Percentiles rank a stretch among this genome's conserved stretches.
Conservation (phyloP, 2,329 filamentous ascomycete species). For the Diaporthe humulicola region DNA sequence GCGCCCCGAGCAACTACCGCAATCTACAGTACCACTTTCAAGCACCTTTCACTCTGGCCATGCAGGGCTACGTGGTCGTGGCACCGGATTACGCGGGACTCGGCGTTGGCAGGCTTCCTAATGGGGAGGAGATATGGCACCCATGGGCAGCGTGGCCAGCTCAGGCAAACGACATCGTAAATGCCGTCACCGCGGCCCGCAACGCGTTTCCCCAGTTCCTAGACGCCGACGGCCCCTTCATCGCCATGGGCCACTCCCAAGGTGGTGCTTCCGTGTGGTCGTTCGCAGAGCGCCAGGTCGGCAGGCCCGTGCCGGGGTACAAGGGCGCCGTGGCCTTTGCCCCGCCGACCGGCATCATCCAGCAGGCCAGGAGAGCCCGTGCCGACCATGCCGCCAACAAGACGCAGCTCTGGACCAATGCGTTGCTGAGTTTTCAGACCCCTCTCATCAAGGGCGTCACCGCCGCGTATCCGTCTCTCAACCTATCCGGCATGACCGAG, state of each 20-base stretch:
- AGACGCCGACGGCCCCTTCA: conserved; percentile 33
- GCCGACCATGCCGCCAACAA: background rate
- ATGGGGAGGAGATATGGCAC: background rate
- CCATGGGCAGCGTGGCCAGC: background rate
- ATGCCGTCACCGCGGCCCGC: background rate
- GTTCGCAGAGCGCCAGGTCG: conserved; percentile 50
- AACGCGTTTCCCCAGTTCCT: background rate
- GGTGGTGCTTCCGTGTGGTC: conserved; percentile 60
- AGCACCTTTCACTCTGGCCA: conserved; percentile 54
- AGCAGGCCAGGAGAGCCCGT: background rate
- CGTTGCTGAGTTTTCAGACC: background rate
- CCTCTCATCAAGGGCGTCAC: conserved; percentile 14
- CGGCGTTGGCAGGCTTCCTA: conserved; percentile 49
- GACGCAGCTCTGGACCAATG: background rate
- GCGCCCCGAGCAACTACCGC: conserved; percentile 56
- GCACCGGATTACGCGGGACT: conserved; percentile 60
- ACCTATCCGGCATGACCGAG: conserved; percentile 11
- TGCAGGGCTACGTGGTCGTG: conserved; percentile 59
- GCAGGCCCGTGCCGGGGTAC: conserved; percentile 50
- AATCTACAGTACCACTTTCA: conserved; percentile 56
- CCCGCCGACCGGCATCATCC: background rate
- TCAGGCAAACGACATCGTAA: conserved; percentile 15
- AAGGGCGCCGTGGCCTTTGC: conserved; percentile 49
- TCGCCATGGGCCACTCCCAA: conserved; percentile 49
- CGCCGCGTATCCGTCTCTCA: conserved; percentile 9